Evolutionary conservation across 805 yeast species (phyloP).

Genomic region (Candida takata): DNA sequence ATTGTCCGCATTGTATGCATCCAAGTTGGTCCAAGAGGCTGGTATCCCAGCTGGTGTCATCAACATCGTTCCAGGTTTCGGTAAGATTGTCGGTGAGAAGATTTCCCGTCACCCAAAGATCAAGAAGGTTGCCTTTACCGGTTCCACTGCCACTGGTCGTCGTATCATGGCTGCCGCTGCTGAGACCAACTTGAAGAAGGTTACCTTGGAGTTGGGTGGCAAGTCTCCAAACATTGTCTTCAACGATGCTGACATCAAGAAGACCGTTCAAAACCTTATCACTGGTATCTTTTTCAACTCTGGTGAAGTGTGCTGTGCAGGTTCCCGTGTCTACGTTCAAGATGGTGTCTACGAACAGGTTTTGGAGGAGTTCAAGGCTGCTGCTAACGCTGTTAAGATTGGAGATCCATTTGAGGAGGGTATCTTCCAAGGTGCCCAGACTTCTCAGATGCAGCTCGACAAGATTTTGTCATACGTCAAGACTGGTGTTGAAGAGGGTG

Average conservation of each 20-base stretch:
- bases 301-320: slow-evolving; percentile 96
- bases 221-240: slow-evolving; percentile 89
- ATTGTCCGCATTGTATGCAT: slow-evolving; percentile 66
- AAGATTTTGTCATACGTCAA: slow-evolving; percentile 73
- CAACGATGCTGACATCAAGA: slow-evolving; percentile 74
- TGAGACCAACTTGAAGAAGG: slow-evolving; percentile 75
- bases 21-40: slow-evolving; percentile 59
- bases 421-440: slow-evolving; percentile 88
- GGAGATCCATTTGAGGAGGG: slow-evolving; percentile 82
- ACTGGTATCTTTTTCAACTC: slow-evolving; percentile 86
- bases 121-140: slow-evolving; percentile 81
- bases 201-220: slow-evolving; percentile 94
- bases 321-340: slow-evolving; percentile 86
- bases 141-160: slow-evolving; percentile 85
- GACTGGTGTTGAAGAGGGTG: slow-evolving; percentile 78
- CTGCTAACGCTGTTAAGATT: slow-evolving; percentile 50
- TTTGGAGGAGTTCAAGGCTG: slow-evolving; percentile 47
- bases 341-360: slow-evolving; percentile 77
- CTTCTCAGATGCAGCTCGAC: slow-evolving; percentile 70
- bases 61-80: slow-evolving; percentile 74
- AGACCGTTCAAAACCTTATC: slow-evolving; percentile 69
- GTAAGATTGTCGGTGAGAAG: slow-evolving; percentile 67
- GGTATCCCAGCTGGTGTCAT: slow-evolving; percentile 81
- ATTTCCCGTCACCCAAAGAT: slow-evolving; percentile 63
- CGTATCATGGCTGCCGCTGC: slow-evolving; percentile 76